These are phyloP conservation scores for Dicorynia guianensis DNA, from an alignment of 306 rosid species.

Conservation along the genomic window DNA sequence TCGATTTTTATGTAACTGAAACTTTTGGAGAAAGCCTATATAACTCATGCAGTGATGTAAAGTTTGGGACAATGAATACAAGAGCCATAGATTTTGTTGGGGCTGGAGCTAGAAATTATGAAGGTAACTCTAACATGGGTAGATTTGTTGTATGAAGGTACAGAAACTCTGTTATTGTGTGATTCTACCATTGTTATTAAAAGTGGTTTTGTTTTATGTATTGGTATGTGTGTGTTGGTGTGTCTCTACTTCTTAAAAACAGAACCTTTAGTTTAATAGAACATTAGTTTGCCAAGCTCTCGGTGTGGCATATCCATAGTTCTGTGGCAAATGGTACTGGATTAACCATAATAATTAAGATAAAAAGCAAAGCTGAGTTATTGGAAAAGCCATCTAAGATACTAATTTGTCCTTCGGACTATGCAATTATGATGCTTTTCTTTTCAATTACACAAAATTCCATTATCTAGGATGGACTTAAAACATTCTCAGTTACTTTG, in stretches of 20 bases:
- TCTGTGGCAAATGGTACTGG: background rate
- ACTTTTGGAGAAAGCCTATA: slow-evolving; percentile 80
- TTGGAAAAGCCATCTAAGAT: background rate
- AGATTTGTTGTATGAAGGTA: slow-evolving; percentile 34
- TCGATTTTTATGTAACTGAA: slow-evolving; percentile 67
- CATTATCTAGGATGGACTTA: no score
- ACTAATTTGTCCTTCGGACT: background rate
- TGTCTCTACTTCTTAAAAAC: background rate
- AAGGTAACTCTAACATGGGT: slow-evolving; percentile 57
- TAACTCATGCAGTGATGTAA: slow-evolving; percentile 88
- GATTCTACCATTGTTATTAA: slow-evolving; percentile 30
- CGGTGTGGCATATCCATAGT: background rate
- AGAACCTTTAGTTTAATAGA: background rate
- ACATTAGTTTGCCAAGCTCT: background rate
- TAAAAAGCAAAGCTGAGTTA: background rate
- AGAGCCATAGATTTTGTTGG: slow-evolving; percentile 95
- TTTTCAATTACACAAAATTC: background rate
- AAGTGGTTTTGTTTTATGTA: background rate
- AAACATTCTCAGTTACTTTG: background rate
- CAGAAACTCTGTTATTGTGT: slow-evolving; percentile 17
- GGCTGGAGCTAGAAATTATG: slow-evolving; percentile 77
- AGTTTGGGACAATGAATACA: slow-evolving; percentile 98
- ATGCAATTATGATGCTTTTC: background rate
- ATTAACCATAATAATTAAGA: background rate
- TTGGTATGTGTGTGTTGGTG: background rate